These are phyloP conservation scores for Didymosphaeria variabile DNA, from an alignment of 2,329 filamentous ascomycete species.

Conservation along the genomic window DNA sequence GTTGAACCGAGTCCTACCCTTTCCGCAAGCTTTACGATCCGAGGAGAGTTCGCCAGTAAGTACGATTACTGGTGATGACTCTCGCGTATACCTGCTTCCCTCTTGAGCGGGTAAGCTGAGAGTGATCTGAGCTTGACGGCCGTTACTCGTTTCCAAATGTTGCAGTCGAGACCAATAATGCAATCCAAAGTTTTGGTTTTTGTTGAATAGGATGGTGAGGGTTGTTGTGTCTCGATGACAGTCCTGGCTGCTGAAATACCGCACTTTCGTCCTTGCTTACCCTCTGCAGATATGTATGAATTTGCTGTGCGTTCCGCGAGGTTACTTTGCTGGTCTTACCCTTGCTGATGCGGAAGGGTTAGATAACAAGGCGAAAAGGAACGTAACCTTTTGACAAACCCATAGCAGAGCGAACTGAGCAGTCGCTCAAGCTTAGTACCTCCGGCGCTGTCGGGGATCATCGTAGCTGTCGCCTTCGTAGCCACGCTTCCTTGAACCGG, in stretches of 20 bases:
- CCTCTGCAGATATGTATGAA: slow-evolving; percentile 26
- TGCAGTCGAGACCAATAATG: neutral
- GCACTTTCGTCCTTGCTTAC: slow-evolving; percentile 33
- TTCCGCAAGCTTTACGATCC: neutral
- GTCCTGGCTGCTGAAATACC: slow-evolving; percentile 4
- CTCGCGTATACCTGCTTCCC: neutral
- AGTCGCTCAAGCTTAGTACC: slow-evolving; percentile 59
- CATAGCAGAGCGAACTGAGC: slow-evolving; percentile 32
- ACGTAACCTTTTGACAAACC: slow-evolving; percentile 52
- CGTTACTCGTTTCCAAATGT: neutral
- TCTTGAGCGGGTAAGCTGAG: slow-evolving; percentile 3
- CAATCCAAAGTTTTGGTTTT: neutral
- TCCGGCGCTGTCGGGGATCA: slow-evolving; percentile 70
- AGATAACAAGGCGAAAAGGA: slow-evolving; percentile 38
- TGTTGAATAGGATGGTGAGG: neutral
- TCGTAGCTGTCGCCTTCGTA: slow-evolving; percentile 84
- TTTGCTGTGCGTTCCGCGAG: slow-evolving; percentile 25
- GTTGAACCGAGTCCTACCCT: slow-evolving; percentile 21
- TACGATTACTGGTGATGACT: neutral
- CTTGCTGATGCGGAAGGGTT: slow-evolving; percentile 42
- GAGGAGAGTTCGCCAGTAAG: neutral
- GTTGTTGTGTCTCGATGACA: neutral
- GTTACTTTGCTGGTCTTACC: slow-evolving; percentile 44
- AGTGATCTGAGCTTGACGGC: neutral
- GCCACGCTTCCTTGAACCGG: slow-evolving; percentile 63